These are phyloP conservation scores for Alternaria consortialis DNA, from an alignment of 2,329 filamentous ascomycete species.

Conservation along the genomic window DNA sequence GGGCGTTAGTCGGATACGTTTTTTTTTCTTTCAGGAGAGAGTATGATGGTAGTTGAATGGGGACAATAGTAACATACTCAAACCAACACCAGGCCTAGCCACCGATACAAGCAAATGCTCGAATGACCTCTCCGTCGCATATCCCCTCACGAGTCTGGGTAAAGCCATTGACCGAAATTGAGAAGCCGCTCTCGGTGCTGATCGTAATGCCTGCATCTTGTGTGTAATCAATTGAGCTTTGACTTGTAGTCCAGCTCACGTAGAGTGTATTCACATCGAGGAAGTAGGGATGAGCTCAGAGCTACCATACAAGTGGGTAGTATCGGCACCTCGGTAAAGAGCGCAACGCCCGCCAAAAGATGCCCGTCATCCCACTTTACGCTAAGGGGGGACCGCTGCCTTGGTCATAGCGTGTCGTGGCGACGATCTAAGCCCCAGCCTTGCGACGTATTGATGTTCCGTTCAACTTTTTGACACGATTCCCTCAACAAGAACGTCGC, in stretches of 20 bases:
- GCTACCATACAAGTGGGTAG: slow-evolving; percentile 29
- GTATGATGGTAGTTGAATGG: background rate
- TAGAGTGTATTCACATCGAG: background rate
- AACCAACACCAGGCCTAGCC: slow-evolving; percentile 86
- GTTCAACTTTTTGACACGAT: slow-evolving; percentile 38
- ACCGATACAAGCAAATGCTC: slow-evolving; percentile 84
- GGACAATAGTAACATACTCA: slow-evolving; percentile 67
- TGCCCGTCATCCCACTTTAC: slow-evolving; percentile 7
- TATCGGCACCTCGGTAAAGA: slow-evolving; percentile 41
- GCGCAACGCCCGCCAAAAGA: slow-evolving; percentile 12
- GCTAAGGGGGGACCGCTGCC: background rate
- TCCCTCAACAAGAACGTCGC: slow-evolving; percentile 34
- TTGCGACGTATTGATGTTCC: slow-evolving; percentile 19
- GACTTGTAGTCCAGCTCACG: background rate
- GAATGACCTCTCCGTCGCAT: slow-evolving; percentile 65
- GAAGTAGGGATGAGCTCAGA: slow-evolving; percentile 2
- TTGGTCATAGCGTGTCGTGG: slow-evolving; percentile 12
- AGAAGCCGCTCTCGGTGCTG: slow-evolving; percentile 68
- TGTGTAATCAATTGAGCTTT: slow-evolving; percentile 16
- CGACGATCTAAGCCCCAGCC: slow-evolving; percentile 31
- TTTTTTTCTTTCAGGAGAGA: no score
- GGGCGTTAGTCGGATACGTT: slow-evolving; percentile 13
- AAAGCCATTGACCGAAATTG: slow-evolving; percentile 66
- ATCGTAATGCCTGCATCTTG: slow-evolving; percentile 62
- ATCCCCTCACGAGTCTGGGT: slow-evolving; percentile 63